A percentile compares a stretch with the other conserved stretches of the same genome.
phyloP scores from a whole-genome alignment of 495 filamentous ascomycete species.

The Parathielavia appendiculata region DNA sequence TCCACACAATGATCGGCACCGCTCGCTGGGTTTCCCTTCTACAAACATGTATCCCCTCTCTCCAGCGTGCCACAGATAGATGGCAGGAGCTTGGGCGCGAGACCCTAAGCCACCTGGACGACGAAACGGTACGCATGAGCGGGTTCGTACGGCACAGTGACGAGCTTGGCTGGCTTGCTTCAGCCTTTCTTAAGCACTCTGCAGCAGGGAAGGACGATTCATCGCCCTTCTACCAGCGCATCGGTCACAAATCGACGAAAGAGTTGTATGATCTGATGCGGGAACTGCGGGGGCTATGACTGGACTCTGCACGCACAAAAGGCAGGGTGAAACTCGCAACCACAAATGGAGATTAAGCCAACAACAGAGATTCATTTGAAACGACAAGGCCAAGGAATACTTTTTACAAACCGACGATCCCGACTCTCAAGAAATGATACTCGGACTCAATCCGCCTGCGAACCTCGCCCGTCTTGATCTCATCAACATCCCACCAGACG shows the following conservation, averaged over 20 bases:
- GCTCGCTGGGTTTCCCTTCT: not conserved
- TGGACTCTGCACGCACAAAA: too few species aligned
- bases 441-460: slow-evolving; percentile 1
- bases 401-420: slow-evolving; percentile 9
- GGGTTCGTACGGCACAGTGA: slow-evolving; percentile 9
- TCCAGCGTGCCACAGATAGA: slow-evolving; percentile 1
- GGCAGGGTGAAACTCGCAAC: too few species aligned
- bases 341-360: too few species aligned
- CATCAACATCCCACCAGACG: slow-evolving; percentile 52
- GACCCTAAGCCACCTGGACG: slow-evolving; percentile 20
- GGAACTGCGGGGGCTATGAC: not conserved
- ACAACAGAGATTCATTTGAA: too few species aligned
- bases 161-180: slow-evolving; percentile 15
- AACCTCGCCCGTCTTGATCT: slow-evolving; percentile 31
- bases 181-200: not conserved
- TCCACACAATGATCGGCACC: slow-evolving; percentile 4
- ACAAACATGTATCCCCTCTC: not conserved
- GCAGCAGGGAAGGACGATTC: not conserved
- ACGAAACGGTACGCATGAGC: slow-evolving; percentile 43
- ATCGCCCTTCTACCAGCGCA: not conserved
- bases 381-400: too few species aligned
- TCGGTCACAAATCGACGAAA: slow-evolving; percentile 1
- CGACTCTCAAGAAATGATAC: slow-evolving; percentile 12
- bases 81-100: slow-evolving; percentile 6
- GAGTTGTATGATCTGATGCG: slow-evolving; percentile 7